These are phyloP conservation scores for Dendrobium chrysotoxum DNA, from an alignment of 106 monocot species.

Conservation along the genomic window DNA sequence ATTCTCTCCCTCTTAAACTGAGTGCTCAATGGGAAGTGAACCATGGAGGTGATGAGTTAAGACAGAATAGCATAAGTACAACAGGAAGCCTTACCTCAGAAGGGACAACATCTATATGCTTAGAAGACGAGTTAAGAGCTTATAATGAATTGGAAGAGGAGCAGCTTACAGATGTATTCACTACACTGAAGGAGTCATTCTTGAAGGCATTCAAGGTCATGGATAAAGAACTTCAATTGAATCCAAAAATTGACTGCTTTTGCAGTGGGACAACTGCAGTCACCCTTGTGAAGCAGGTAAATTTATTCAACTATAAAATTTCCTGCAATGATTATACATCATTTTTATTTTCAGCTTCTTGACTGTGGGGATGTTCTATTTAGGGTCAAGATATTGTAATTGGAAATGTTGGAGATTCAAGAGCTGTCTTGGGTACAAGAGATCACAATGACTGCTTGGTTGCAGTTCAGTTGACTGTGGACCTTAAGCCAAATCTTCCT, in stretches of 20 bases:
- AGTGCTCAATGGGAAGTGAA: slow-evolving; percentile 41
- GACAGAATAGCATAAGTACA: slow-evolving; percentile 22
- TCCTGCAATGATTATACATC: not conserved
- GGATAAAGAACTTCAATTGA: slow-evolving; percentile 85
- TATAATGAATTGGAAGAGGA: slow-evolving; percentile 27
- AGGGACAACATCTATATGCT: slow-evolving; percentile 25
- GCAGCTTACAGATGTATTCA: slow-evolving; percentile 63
- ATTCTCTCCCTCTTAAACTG: slow-evolving; percentile 82
- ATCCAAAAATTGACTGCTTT: slow-evolving; percentile 80
- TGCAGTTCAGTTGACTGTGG: slow-evolving; percentile 39
- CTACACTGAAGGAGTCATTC: slow-evolving; percentile 54
- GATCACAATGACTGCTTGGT: slow-evolving; percentile 27
- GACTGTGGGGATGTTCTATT: not conserved
- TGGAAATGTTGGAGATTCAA: slow-evolving; percentile 27
- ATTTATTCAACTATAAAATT: not conserved
- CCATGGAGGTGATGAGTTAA: slow-evolving; percentile 8
- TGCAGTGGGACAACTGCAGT: slow-evolving; percentile 91
- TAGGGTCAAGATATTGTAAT: slow-evolving; percentile 24
- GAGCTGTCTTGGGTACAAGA: slow-evolving; percentile 27
- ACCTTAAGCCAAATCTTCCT: slow-evolving; percentile 43
- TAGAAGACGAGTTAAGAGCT: slow-evolving; percentile 8
- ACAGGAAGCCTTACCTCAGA: slow-evolving; percentile 48
- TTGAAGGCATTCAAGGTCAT: slow-evolving; percentile 82
- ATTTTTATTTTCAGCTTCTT: not conserved
- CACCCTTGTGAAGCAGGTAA: slow-evolving; percentile 77